These are phyloP conservation scores for Chaetoceros tenuissimus DNA, from an alignment of 108 stramenopile species.

Conservation along the genomic window DNA sequence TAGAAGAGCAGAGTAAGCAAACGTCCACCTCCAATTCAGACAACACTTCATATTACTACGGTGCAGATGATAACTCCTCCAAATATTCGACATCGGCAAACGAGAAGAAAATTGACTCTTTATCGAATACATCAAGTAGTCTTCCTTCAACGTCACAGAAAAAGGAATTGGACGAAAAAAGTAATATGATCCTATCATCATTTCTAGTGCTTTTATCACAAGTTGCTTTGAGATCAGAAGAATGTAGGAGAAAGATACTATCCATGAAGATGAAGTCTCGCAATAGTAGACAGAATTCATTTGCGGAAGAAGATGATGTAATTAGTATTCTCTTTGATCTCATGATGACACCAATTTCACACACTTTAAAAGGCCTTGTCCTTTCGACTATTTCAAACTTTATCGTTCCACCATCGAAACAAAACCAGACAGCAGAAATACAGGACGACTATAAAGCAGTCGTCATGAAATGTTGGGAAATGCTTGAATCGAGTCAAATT, in stretches of 20 bases:
- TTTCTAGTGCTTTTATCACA: conserved; percentile 49
- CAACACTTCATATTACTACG: conserved; percentile 68
- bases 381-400: conserved; percentile 67
- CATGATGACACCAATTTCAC: conserved; percentile 40
- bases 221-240: conserved; percentile 34
- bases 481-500: conserved; percentile 60
- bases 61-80: conserved; percentile 25
- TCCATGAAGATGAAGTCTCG: conserved; percentile 31
- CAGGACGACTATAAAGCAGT: conserved; percentile 12
- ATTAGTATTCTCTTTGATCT: conserved; percentile 64
- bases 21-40: not conserved
- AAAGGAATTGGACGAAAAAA: conserved; percentile 51
- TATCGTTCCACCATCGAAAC: too few relatives aligned
- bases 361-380: conserved; percentile 46
- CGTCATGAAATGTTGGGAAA: conserved; percentile 56
- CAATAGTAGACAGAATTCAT: conserved; percentile 2
- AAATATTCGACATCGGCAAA: conserved; percentile 2
- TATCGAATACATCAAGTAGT: conserved; percentile 1
- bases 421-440: conserved; percentile 6
- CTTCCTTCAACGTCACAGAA: conserved; percentile 17
- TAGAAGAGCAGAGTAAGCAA: conserved; percentile 4
- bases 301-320: conserved; percentile 35
- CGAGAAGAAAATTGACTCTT: conserved; percentile 7
- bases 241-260: conserved; percentile 42
- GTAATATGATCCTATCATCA: conserved; percentile 26